Conservation (phyloP, 176 grass and related monocot genomes). For the Typha latifolia region DNA sequence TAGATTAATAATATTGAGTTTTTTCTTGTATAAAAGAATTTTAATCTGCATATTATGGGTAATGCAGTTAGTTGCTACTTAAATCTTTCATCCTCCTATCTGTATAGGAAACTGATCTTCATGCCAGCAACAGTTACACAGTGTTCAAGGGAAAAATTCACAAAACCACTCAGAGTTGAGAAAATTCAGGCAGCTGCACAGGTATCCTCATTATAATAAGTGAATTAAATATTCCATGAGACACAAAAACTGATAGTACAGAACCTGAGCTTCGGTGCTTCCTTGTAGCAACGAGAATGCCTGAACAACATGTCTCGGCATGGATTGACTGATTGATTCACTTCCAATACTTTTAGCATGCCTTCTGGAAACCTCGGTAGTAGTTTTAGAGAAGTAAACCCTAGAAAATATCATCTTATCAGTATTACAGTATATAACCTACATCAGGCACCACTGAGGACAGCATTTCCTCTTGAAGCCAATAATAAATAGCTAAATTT, state of each 20-base stretch:
- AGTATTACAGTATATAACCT: not conserved
- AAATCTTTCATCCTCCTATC: no score
- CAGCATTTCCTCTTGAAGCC: not conserved
- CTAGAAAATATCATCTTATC: conserved; percentile 21
- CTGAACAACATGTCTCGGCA: conserved; percentile 52
- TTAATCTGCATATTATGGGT: no score
- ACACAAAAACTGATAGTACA: conserved; percentile 4
- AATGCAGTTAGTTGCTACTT: no score
- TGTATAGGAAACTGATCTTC: no score
- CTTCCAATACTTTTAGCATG: conserved; percentile 18
- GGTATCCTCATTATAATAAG: not conserved
- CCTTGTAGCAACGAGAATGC: conserved; percentile 73
- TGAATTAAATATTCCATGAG: not conserved
- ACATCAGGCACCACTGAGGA: not conserved
- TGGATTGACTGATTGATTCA: conserved; percentile 40
- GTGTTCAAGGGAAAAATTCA: no score
- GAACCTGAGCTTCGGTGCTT: conserved; percentile 65
- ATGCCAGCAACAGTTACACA: no score
- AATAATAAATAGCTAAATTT: not conserved
- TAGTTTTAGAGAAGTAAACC: conserved; percentile 34
- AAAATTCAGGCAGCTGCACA: no score
- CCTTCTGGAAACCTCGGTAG: conserved; percentile 25
- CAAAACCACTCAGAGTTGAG: no score
- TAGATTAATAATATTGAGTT: no score
- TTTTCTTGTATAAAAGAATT: no score